Base-by-base conservation (phyloP, 805 yeast species). In the Zygosaccharomyces pseudorouxii region DNA sequence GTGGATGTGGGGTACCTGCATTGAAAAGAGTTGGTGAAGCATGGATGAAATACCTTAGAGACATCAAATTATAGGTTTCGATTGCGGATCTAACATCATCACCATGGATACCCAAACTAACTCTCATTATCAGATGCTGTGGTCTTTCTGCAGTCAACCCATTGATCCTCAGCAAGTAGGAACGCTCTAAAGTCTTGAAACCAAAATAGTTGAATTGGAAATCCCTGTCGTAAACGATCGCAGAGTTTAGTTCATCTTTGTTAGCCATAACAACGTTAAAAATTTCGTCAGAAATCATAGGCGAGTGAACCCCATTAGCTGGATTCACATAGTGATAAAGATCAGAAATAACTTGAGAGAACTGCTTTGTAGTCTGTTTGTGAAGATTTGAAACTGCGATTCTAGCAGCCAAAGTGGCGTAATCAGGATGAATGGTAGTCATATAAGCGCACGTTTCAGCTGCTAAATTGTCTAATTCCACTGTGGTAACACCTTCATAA, bases 371-470 rank as follows among this genome's bases (percentile, higher is more conserved):
- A 46, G 97, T 90, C 72, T 89, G 96, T 71, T 90, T 90, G 74
- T 92, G 97, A 64, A 93, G 76, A 68, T 89, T 89, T 37, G 97
- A 87, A 47, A 93, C 84, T 18, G 98, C 97, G 52, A 92, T 85
- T 73, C 99, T 83, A 30, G 98, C 97, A 47, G 97, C 97, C 59
- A 89, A 76, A 38, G 83, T 81, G 23, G 97, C 97, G 62, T 92
- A 90, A 71, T 93, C 98, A n/a, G 98, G 98, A 69, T 92, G 98
- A 54, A 87, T 80, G 10, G 98, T 92, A 50, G 97, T 89, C 97
- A 93, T 88, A 65, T 85, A 86, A 38, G 98, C 98, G 49, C 97
- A 95, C 31, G 97, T 89, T 71, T 93, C 99, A 38, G 98, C 97
- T 42, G 98, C 90, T 45, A 84, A 69, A 60, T 82, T 81, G 58